Percentiles rank a stretch among this genome's conserved stretches.
phyloP scores from a whole-genome alignment of 129 eudicot species.

The Artemisia tridentata region DNA sequence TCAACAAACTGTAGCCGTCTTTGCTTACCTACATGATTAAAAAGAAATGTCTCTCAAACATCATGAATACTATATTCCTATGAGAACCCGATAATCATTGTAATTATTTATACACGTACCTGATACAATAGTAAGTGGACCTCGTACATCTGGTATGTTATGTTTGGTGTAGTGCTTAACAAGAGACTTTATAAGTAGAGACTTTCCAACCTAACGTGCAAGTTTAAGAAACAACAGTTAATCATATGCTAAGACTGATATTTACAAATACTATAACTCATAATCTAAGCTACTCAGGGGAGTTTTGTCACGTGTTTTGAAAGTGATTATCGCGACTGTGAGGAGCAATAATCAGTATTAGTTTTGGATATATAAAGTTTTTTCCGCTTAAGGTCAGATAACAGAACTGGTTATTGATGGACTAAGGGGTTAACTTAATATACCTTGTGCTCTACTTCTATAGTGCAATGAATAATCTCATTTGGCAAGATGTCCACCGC shows the following conservation, averaged over 20 bases:
- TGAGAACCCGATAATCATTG: not conserved
- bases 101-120: slow-evolving; percentile 37
- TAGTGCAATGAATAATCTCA: too few relatives aligned
- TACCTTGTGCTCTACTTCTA: too few relatives aligned
- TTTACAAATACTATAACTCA: not conserved
- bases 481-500: too few relatives aligned
- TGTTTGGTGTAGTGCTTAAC: slow-evolving; percentile 85
- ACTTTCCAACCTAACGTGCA: slow-evolving; percentile 71
- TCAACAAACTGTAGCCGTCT: slow-evolving; percentile 88
- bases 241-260: not conserved
- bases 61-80: not conserved
- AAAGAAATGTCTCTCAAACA: slow-evolving; percentile 9
- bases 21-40: slow-evolving; percentile 58
- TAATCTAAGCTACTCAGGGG: too few relatives aligned
- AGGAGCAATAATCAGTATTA: too few relatives aligned
- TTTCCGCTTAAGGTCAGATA: too few relatives aligned
- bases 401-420: too few relatives aligned
- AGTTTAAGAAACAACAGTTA: slow-evolving; percentile 16
- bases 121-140: slow-evolving; percentile 88
- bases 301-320: too few relatives aligned
- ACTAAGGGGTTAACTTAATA: too few relatives aligned
- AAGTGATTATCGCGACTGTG: too few relatives aligned
- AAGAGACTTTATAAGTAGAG: slow-evolving; percentile 79
- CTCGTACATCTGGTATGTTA: slow-evolving; percentile 79
- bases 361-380: too few relatives aligned